phyloP scores from a whole-genome alignment of 75 land plant species.

The Picea sitchensis region DNA sequence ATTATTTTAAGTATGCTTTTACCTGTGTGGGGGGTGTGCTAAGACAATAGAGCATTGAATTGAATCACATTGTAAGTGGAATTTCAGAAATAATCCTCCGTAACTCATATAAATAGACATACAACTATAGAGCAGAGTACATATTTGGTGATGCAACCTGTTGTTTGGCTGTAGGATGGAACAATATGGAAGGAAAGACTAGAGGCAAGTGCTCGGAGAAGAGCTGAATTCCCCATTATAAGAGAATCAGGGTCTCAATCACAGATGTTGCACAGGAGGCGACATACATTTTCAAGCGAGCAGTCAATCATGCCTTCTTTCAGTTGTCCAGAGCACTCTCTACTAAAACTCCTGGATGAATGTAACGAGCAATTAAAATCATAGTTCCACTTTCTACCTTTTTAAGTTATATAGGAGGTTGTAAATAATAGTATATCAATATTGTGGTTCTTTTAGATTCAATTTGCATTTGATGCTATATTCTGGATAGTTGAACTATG shows the following conservation, averaged over 20 bases:
- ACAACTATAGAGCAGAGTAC: background rate
- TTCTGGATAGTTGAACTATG: no score
- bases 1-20: background rate
- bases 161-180: constrained; percentile 64
- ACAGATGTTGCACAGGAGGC: constrained; percentile 15
- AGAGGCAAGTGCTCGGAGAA: constrained; percentile 34
- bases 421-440: constrained; percentile 2
- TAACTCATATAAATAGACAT: background rate
- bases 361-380: constrained; percentile 17
- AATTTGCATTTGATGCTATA: no score
- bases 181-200: constrained; percentile 89
- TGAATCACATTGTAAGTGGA: background rate
- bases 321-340: constrained; percentile 75
- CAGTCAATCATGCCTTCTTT: constrained; percentile 52
- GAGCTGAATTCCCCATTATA: constrained; percentile 48
- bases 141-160: background rate
- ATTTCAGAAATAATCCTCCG: background rate
- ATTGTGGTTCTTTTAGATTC: no score
- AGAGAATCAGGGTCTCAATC: constrained; percentile 29
- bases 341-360: constrained; percentile 56
- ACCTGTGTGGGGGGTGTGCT: background rate
- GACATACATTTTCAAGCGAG: constrained; percentile 22
- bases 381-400: background rate
- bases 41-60: background rate
- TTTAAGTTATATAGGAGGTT: background rate